These are phyloP conservation scores for Candida bentonensis DNA, from an alignment of 805 yeast genomes.

Conservation along the genomic window DNA sequence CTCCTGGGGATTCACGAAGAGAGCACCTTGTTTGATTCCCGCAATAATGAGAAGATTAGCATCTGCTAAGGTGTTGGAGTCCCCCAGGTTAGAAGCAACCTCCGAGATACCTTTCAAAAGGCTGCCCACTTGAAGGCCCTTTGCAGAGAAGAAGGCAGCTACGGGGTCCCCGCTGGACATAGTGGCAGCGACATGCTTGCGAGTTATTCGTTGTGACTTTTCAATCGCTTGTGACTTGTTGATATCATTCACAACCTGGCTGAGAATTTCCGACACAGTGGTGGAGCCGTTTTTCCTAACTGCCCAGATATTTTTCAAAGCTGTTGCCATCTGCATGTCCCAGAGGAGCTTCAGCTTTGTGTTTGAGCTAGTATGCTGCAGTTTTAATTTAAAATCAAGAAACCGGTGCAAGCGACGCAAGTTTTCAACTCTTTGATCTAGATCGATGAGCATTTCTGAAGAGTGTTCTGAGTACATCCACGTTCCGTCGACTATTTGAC, in stretches of 20 bases:
- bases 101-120: constrained; percentile 4
- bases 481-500: constrained; percentile 41
- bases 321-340: constrained; percentile 30
- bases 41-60: constrained; percentile 8
- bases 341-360: constrained; percentile 28
- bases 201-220: neutral
- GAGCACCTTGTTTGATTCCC: constrained; percentile 9
- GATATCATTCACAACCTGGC: neutral
- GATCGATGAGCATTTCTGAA: constrained; percentile 24
- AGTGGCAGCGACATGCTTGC: constrained; percentile 3
- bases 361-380: constrained; percentile 19
- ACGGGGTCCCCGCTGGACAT: neutral
- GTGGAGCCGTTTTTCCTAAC: neutral
- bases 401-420: constrained; percentile 33
- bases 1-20: constrained; percentile 5
- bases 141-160: neutral
- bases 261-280: constrained; percentile 3
- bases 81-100: neutral
- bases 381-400: constrained; percentile 31
- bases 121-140: constrained; percentile 2
- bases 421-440: constrained; percentile 25
- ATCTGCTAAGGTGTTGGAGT: constrained; percentile 5
- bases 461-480: constrained; percentile 40
- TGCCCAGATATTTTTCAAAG: constrained; percentile 33
- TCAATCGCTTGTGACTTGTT: neutral